Conservation (phyloP, 805 yeast species). For the Ogataea minuta region DNA sequence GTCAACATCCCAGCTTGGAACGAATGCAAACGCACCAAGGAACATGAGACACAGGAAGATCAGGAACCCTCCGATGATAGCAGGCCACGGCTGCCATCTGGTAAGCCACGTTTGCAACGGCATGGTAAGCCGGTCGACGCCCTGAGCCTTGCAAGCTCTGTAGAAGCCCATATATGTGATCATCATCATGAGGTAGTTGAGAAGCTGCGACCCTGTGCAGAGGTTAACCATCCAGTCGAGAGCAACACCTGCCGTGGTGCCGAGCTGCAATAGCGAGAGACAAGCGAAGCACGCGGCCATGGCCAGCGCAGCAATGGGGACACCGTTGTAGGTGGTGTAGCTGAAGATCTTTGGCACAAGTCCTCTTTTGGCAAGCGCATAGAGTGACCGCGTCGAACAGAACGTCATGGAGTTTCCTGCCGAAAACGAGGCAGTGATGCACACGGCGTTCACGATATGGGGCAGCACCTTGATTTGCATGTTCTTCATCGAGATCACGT, state of each 20-base stretch:
- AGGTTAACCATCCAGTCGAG: conserved; percentile 46
- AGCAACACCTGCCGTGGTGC: conserved; percentile 33
- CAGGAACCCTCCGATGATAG: conserved; percentile 30
- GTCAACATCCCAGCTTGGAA: conserved; percentile 40
- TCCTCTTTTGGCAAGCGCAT: conserved; percentile 66
- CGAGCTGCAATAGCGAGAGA: conserved; percentile 59
- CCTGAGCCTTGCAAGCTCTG: conserved; percentile 41
- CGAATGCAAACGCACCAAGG: conserved; percentile 39
- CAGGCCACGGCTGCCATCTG: conserved; percentile 34
- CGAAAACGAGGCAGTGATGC: conserved; percentile 69
- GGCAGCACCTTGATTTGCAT: conserved; percentile 65
- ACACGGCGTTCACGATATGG: conserved; percentile 69
- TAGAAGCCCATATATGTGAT: conserved; percentile 43
- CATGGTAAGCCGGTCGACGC: conserved; percentile 37
- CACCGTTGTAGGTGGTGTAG: conserved; percentile 62
- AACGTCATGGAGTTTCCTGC: conserved; percentile 80
- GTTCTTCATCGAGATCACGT: conserved; percentile 71
- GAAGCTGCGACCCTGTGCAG: conserved; percentile 46
- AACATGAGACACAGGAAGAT: conserved; percentile 35
- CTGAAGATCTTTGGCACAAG: conserved; percentile 68
- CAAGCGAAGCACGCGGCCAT: conserved; percentile 58
- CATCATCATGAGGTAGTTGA: conserved; percentile 46
- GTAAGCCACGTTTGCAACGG: conserved; percentile 42
- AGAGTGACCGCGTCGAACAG: conserved; percentile 61
- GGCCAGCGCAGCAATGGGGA: conserved; percentile 59